Conservation (phyloP, 1,284 basidiomycete species). For the Moesziomyces globuligerus region DNA sequence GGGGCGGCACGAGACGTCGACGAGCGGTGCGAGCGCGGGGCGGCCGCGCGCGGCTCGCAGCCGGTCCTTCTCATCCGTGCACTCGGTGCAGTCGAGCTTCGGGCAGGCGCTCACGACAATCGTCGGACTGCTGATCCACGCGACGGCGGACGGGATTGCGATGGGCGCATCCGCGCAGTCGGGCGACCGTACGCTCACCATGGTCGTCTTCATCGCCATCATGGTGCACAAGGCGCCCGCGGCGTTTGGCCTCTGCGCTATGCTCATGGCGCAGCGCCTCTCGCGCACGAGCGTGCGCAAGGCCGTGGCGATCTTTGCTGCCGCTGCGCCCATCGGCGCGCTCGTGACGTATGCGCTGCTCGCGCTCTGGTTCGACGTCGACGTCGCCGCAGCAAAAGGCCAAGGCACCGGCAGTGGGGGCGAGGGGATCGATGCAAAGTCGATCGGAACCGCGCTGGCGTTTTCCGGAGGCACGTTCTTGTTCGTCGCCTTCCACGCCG, state of each 20-base stretch:
- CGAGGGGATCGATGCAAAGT: slow-evolving; percentile 38
- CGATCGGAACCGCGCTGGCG: slow-evolving; percentile 78
- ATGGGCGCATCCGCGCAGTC: slow-evolving; percentile 61
- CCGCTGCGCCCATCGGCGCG: slow-evolving; percentile 58
- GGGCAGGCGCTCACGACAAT: slow-evolving; percentile 52
- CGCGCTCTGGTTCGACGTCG: slow-evolving; percentile 21
- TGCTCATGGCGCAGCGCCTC: slow-evolving; percentile 58
- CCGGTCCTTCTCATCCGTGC: slow-evolving; percentile 12
- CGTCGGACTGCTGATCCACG: slow-evolving; percentile 62
- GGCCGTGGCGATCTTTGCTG: slow-evolving; percentile 52
- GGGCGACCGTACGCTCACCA: slow-evolving; percentile 51
- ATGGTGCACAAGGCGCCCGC: slow-evolving; percentile 67
- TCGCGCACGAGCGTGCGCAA: slow-evolving; percentile 46
- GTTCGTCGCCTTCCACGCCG: slow-evolving; percentile 81
- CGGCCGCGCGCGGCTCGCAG: slow-evolving; percentile 3
- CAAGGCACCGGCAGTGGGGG: neutral
- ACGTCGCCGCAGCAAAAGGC: neutral
- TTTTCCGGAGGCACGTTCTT: slow-evolving; percentile 91
- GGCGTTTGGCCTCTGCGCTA: slow-evolving; percentile 61
- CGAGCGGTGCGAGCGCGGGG: slow-evolving; percentile 2
- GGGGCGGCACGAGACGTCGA: slow-evolving; percentile 16
- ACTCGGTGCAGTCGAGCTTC: slow-evolving; percentile 10
- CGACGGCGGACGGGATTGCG: slow-evolving; percentile 63
- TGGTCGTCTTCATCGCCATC: slow-evolving; percentile 63
- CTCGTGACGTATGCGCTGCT: slow-evolving; percentile 39